Percentiles rank a stretch among this genome's conserved stretches.
phyloP scores from a whole-genome alignment of 805 yeast species.

The Candida verbasci region DNA sequence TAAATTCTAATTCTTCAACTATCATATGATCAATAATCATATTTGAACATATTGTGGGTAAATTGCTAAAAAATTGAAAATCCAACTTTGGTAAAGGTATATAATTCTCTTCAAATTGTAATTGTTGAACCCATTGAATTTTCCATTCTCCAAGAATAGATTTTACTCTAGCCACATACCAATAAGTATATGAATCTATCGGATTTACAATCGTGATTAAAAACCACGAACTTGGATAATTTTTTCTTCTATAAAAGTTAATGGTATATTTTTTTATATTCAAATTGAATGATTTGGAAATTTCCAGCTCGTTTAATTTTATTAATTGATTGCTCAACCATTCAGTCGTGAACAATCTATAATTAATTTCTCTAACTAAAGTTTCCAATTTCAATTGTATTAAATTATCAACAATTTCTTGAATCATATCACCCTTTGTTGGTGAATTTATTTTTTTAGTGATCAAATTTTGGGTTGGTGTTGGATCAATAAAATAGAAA shows the following conservation, averaged over 20 bases:
- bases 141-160: conserved; percentile 52
- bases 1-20: conserved; percentile 43
- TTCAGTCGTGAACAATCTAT: conserved; percentile 58
- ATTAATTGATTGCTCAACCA: conserved; percentile 64
- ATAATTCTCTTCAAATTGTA: conserved; percentile 12
- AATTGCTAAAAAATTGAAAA: conserved; percentile 32
- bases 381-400: conserved; percentile 47
- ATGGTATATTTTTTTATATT: conserved; percentile 11
- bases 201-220: conserved; percentile 38
- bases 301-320: conserved; percentile 45
- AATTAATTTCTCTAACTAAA: conserved; percentile 46
- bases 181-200: conserved; percentile 31
- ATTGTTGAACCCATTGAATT: conserved; percentile 45
- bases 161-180: conserved; percentile 53
- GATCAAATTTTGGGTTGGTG: conserved; percentile 28
- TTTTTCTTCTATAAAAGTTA: conserved; percentile 43
- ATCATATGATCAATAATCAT: conserved; percentile 48
- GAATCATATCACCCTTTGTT: conserved; percentile 28
- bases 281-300: conserved; percentile 23
- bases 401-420: conserved; percentile 29
- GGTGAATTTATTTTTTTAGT: conserved; percentile 28
- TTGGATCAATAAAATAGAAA: conserved; percentile 37
- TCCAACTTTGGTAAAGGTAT: conserved; percentile 7
- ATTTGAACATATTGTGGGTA: conserved; percentile 43
- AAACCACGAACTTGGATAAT: conserved; percentile 59